A percentile compares a stretch with the other conserved stretches of the same genome.
Evolutionary conservation across 2,329 filamentous ascomycete genomes (phyloP).

Genomic region (Sclerotinia spermophila): DNA sequence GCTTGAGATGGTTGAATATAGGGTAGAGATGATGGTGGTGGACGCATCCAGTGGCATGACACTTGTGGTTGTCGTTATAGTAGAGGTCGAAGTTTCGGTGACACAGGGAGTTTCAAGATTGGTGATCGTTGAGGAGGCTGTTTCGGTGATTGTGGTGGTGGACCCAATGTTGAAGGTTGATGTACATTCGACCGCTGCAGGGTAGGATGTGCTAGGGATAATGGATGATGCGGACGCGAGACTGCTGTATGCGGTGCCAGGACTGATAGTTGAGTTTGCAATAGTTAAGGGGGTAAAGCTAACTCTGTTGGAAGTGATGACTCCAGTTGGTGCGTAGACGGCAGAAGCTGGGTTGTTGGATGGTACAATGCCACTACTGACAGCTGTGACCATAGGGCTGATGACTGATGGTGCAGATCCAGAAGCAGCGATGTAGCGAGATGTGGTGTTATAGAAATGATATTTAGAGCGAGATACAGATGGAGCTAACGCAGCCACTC

Average conservation of each 20-base stretch:
- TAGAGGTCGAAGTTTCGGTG: not conserved
- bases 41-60: not conserved
- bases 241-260: not conserved
- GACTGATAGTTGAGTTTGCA: not conserved
- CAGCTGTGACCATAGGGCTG: not conserved
- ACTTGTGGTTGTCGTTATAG: not conserved
- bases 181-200: not conserved
- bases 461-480: not conserved
- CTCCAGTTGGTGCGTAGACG: not conserved
- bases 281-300: not conserved
- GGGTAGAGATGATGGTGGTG: not conserved
- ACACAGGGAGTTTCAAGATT: not conserved
- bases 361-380: not conserved
- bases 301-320: not conserved
- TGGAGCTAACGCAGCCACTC: not conserved
- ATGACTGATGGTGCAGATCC: not conserved
- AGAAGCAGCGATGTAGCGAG: not conserved
- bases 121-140: not conserved
- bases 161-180: not conserved
- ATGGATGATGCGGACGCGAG: not conserved
- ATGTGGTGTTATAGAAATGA: not conserved
- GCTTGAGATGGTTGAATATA: not conserved
- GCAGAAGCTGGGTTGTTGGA: not conserved
- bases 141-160: not conserved
- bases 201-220: not conserved